phyloP scores from a whole-genome alignment of 148 eudicot species.

The Silene uniflora region DNA sequence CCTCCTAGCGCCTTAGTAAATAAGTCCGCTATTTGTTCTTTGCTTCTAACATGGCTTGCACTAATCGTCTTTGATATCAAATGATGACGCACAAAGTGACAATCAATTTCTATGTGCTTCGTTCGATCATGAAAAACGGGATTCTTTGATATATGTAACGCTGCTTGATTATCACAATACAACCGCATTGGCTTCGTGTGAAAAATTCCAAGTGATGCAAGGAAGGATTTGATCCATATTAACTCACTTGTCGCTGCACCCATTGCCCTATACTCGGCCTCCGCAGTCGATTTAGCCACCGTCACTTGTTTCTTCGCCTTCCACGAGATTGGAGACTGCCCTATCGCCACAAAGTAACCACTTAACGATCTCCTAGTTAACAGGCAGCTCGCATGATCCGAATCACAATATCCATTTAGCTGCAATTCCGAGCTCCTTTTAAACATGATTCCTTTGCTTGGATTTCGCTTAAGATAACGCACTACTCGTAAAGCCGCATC shows the following conservation, averaged over 20 bases:
- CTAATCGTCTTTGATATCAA: no score
- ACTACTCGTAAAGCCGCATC: no score
- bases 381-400: no score
- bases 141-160: neutral
- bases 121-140: conserved; percentile 9
- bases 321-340: neutral
- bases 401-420: no score
- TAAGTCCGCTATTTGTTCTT: neutral
- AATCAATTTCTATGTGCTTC: neutral
- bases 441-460: no score
- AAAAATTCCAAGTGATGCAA: neutral
- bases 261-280: conserved; percentile 7
- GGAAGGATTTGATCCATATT: neutral
- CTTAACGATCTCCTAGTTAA: no score
- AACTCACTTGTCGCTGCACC: neutral
- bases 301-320: neutral
- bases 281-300: neutral
- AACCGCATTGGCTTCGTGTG: neutral
- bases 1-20: neutral
- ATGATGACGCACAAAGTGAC: neutral
- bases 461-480: no score
- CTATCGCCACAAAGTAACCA: no score
- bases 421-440: no score
- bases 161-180: conserved; percentile 9
- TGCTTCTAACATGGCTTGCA: neutral